Evolutionary conservation across 768 basidiomycete species (phyloP).

Genomic region (Lyophyllum semitale): DNA sequence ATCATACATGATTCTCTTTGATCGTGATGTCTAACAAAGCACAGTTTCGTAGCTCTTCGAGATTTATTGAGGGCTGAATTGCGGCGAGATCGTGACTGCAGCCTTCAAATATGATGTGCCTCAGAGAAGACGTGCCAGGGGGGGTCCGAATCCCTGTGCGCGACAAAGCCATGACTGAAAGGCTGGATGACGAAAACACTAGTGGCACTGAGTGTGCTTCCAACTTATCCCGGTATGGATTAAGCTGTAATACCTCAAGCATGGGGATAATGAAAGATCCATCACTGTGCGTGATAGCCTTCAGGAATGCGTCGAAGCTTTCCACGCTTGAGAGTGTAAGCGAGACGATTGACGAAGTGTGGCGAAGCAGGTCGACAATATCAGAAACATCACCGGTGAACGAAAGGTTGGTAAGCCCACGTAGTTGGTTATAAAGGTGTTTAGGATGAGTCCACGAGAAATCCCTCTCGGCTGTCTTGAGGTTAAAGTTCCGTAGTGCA

Average conservation of each 20-base stretch:
- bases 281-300: not conserved
- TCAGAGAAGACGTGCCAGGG: not conserved
- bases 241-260: not conserved
- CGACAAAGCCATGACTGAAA: not conserved
- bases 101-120: not conserved
- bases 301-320: not conserved
- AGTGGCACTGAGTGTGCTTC: not conserved
- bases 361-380: not conserved
- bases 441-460: not conserved
- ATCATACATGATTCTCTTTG: too few relatives aligned
- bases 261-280: not conserved
- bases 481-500: not conserved
- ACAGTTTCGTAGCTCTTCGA: too few relatives aligned
- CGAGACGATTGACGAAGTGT: not conserved
- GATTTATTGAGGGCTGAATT: too few relatives aligned
- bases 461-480: not conserved
- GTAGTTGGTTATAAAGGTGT: not conserved
- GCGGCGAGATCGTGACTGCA: not conserved
- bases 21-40: too few relatives aligned
- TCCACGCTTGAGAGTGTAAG: not conserved
- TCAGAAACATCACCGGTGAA: not conserved
- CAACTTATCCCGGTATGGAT: not conserved
- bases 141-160: not conserved
- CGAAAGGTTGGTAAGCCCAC: not conserved
- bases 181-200: not conserved